Evolutionary conservation across 768 basidiomycete species (phyloP).

Genomic region (Amanita polypyramis): DNA sequence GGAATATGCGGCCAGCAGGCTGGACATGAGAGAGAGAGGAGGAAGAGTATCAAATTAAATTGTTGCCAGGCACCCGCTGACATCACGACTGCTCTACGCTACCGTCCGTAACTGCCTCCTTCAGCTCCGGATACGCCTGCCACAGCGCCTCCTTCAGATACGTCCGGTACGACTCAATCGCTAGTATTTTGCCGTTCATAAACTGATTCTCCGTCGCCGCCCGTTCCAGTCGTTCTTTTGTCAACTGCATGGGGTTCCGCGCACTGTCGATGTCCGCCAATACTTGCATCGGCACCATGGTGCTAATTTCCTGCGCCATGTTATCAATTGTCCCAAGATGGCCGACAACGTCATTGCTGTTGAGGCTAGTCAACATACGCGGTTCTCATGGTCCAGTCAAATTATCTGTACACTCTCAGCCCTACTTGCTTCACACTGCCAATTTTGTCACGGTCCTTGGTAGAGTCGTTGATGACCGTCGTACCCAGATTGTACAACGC

Average conservation of each 20-base stretch:
- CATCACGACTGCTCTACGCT: neutral
- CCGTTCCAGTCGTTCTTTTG: conserved; percentile 70
- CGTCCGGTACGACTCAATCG: conserved; percentile 66
- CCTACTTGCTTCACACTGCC: conserved; percentile 70
- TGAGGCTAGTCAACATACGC: neutral
- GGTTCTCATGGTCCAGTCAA: neutral
- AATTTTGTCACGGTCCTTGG: conserved; percentile 66
- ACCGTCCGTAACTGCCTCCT: neutral
- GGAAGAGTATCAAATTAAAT: neutral
- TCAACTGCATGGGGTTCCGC: conserved; percentile 74
- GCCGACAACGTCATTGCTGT: conserved; percentile 64
- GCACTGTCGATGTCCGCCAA: conserved; percentile 71
- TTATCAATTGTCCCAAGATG: conserved; percentile 61
- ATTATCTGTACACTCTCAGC: conserved; percentile 48
- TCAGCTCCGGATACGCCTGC: conserved; percentile 63
- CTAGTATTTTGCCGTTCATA: conserved; percentile 81
- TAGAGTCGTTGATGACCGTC: conserved; percentile 74
- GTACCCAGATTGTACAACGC: conserved; percentile 75
- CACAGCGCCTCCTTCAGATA: conserved; percentile 59
- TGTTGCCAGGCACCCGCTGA: conserved; percentile 3
- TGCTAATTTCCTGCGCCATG: conserved; percentile 48
- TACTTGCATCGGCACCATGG: conserved; percentile 68
- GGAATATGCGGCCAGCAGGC: conserved; percentile 34
- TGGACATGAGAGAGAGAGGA: conserved; percentile 28
- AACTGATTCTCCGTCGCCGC: conserved; percentile 86